Evolutionary conservation across 805 yeast species (phyloP).

Genomic region (Tetrapisispora taiwanensis): DNA sequence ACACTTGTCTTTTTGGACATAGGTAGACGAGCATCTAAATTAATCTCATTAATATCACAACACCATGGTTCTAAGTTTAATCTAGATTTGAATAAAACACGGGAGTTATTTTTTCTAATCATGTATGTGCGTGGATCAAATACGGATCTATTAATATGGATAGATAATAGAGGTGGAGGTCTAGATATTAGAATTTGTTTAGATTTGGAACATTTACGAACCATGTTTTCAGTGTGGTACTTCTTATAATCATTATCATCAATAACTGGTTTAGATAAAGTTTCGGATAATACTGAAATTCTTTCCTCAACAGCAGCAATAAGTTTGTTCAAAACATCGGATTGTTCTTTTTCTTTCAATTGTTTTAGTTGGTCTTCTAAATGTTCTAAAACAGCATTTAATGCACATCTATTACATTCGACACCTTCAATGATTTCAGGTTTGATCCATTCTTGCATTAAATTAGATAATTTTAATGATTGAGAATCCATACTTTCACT

Average conservation of each 20-base stretch:
- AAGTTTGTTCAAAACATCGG: slow-evolving; percentile 24
- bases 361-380: slow-evolving; percentile 32
- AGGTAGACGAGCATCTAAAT: slow-evolving; percentile 68
- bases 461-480: slow-evolving; percentile 38
- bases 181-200: slow-evolving; percentile 73
- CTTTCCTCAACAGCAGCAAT: slow-evolving; percentile 34
- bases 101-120: slow-evolving; percentile 75
- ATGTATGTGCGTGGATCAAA: slow-evolving; percentile 79
- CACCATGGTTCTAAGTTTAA: slow-evolving; percentile 62
- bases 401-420: slow-evolving; percentile 87
- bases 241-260: slow-evolving; percentile 69
- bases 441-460: slow-evolving; percentile 56
- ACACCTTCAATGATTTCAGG: slow-evolving; percentile 89
- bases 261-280: slow-evolving; percentile 56
- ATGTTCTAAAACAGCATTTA: slow-evolving; percentile 48
- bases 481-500: slow-evolving; percentile 32
- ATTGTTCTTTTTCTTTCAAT: slow-evolving; percentile 15
- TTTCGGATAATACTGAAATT: slow-evolving; percentile 39
- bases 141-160: slow-evolving; percentile 88
- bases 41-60: slow-evolving; percentile 58
- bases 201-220: slow-evolving; percentile 66
- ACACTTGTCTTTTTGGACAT: slow-evolving; percentile 52
- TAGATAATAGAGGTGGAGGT: slow-evolving; percentile 72
- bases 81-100: slow-evolving; percentile 63
- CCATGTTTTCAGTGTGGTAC: slow-evolving; percentile 64